Evolutionary conservation across 225 moss, liverwort and hornwort genomes (phyloP).

Genomic region (Straminergon stramineum): DNA sequence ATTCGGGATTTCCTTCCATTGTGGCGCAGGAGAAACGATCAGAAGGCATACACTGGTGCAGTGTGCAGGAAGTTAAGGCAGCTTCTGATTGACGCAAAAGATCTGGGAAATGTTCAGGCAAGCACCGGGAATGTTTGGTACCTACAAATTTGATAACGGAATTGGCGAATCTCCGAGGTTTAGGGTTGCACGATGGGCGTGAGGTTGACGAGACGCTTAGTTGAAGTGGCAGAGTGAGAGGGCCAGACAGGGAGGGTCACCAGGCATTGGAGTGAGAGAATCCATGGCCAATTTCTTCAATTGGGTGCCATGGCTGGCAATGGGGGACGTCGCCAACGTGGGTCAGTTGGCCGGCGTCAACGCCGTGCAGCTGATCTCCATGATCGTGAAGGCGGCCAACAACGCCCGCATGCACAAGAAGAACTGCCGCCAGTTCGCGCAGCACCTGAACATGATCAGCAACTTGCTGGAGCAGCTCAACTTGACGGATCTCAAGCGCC

Average conservation of each 20-base stretch:
- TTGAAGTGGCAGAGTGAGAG: not conserved
- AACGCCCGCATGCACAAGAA: slow-evolving; percentile 92
- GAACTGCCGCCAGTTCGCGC: slow-evolving; percentile 80
- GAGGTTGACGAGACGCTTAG: not conserved
- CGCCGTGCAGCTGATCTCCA: slow-evolving; percentile 55
- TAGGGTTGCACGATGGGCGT: not conserved
- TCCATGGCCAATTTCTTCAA: slow-evolving; percentile 13
- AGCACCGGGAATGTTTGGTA: not conserved
- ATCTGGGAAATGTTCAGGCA: not conserved
- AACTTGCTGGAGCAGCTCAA: slow-evolving; percentile 75
- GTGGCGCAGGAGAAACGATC: not conserved
- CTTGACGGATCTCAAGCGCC: slow-evolving; percentile 55
- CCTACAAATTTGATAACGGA: not conserved
- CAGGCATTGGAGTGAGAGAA: not conserved
- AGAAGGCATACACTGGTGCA: not conserved
- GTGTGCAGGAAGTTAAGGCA: not conserved
- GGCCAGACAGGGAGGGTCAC: not conserved
- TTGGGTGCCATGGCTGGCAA: slow-evolving; percentile 58
- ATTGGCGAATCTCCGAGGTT: not conserved
- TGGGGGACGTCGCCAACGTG: slow-evolving; percentile 70
- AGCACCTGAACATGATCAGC: slow-evolving; percentile 74
- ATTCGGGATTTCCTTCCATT: not conserved
- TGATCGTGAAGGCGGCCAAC: slow-evolving; percentile 59
- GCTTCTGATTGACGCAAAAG: not conserved
- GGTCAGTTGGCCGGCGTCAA: slow-evolving; percentile 52